Conservation (phyloP, 371 early-diverging fungal species). For the Syncephalis plumigaleata region DNA sequence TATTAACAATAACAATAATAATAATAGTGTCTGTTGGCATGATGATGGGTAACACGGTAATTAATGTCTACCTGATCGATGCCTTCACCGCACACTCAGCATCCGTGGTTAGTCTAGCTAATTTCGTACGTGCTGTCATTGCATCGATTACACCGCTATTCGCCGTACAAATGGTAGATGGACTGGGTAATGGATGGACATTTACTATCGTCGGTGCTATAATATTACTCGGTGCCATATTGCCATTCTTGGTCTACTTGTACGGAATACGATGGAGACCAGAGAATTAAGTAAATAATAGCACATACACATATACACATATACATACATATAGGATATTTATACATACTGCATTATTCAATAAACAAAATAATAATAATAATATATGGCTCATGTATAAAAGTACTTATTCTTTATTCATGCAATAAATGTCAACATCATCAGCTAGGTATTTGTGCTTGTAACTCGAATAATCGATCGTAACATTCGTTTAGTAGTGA, state of each 20-base stretch:
- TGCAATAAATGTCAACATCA: too few relatives aligned
- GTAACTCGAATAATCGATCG: constrained; percentile 62
- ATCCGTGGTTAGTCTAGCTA: constrained; percentile 20
- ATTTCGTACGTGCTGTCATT: constrained; percentile 18
- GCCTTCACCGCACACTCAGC: constrained; percentile 20
- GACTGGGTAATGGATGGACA: constrained; percentile 25
- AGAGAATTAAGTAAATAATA: too few relatives aligned
- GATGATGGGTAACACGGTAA: constrained; percentile 21
- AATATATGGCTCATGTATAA: too few relatives aligned
- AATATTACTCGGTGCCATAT: constrained; percentile 13
- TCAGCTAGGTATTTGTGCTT: constrained; percentile 6
- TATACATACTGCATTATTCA: too few relatives aligned
- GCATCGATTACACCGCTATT: constrained; percentile 21
- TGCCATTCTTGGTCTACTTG: not conserved
- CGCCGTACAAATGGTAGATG: constrained; percentile 14
- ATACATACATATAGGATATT: too few relatives aligned
- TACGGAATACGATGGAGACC: not conserved
- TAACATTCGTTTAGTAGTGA: constrained; percentile 76
- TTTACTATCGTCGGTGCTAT: constrained; percentile 16
- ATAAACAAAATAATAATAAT: too few relatives aligned
- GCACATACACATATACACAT: too few relatives aligned
- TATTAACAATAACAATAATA: too few relatives aligned
- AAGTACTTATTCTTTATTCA: too few relatives aligned
- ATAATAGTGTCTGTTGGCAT: constrained; percentile 23
- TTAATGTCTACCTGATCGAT: constrained; percentile 24